These are phyloP conservation scores for Aureobasidium uvarum DNA, from an alignment of 2,329 filamentous ascomycete species.

Conservation along the genomic window DNA sequence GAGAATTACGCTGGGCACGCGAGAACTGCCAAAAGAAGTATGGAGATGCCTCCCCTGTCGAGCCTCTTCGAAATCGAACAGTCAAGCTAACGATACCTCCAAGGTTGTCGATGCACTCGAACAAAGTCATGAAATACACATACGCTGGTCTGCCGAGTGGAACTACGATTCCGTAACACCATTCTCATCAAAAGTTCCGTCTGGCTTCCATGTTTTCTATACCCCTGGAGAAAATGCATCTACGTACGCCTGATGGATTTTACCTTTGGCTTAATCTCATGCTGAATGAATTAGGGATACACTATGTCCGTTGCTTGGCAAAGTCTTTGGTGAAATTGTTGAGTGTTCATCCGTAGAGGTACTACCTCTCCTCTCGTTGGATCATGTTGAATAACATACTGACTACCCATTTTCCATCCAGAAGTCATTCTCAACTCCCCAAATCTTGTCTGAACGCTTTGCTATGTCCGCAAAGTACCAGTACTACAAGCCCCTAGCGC, in stretches of 20 bases:
- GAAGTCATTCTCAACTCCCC: conserved; percentile 42
- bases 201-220: conserved; percentile 79
- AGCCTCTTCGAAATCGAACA: not conserved
- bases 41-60: not conserved
- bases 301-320: conserved; percentile 60
- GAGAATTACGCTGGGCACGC: conserved; percentile 67
- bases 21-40: conserved; percentile 70
- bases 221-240: conserved; percentile 53
- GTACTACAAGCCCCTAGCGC: conserved; percentile 65
- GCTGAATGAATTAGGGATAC: conserved; percentile 41
- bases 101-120: conserved; percentile 62
- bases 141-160: conserved; percentile 69
- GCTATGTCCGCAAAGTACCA: conserved; percentile 64
- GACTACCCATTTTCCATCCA: not conserved
- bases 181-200: conserved; percentile 69
- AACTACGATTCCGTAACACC: conserved; percentile 63
- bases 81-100: conserved; percentile 25
- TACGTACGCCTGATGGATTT: conserved; percentile 36
- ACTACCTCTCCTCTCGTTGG: conserved; percentile 24
- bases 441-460: conserved; percentile 58
- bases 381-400: not conserved
- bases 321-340: conserved; percentile 54
- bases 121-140: conserved; percentile 67
- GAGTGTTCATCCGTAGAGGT: conserved; percentile 57
- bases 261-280: not conserved